Base-by-base conservation (phyloP, 148 eudicot genomes). In the Salicornia ramosissima region DNA sequence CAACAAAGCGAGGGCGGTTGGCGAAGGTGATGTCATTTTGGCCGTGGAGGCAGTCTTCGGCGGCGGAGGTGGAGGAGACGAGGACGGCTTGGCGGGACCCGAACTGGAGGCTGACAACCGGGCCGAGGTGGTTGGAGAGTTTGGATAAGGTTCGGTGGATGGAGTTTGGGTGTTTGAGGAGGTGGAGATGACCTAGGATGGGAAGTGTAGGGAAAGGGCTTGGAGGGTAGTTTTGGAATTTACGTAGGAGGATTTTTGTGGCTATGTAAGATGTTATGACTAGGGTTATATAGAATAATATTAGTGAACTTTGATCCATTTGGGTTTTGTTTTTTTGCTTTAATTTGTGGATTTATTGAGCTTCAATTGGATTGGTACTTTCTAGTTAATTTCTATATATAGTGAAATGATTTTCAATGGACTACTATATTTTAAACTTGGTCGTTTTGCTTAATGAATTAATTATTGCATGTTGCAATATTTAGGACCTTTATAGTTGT, bases 11-110 rank as follows among this genome's bases (percentile, higher is more conserved):
- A 1, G 85, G 88, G 2, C 91, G 76, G 79, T 68, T 79, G 62
- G 89, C 88, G 33, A 87, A 81, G 15, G 65, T 62, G 43, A 80
- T 30, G 61, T 87, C 92, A 56, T 87, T 83, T 45, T 76, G 78
- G 40, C 51, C 51, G 51, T 73, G 69, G 34, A 86, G 63, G 33
- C 90, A 86, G 57, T 84, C 90, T 28, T 80, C 78, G 0, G 74
- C 81, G 0, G 80, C 75, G 0, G 80, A 72, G 4, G 87, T 77
- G 4, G 91, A 85, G 54, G 92, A 86, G 16, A 86, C 85, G 7
- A 88, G 36, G 33, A 86, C 64, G 64, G 75, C 80, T 0, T 54
- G 79, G 8, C 88, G 84, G 1, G 80, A 75, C 2, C 88, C 88
- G 22, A 82, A 77, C 9, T 64, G 74, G 61, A 85, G 86, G 47